Conservation (phyloP, 805 yeast genomes). For the Schwanniomyces pseudopolymorphus region DNA sequence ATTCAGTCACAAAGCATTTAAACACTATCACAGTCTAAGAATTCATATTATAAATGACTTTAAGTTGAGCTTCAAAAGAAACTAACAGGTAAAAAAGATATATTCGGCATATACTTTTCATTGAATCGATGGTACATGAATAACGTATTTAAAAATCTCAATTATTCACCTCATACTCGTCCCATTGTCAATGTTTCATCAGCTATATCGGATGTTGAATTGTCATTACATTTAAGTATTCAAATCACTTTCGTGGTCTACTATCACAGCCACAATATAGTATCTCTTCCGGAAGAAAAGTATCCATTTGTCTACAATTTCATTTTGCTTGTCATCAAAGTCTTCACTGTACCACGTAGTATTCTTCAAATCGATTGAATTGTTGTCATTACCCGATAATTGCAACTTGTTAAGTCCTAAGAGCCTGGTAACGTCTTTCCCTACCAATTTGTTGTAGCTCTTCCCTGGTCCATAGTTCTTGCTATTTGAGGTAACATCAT, state of each 20-base stretch:
- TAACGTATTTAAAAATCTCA: too few species aligned
- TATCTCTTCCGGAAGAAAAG: constrained; percentile 54
- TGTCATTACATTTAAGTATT: neutral
- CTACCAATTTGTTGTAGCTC: constrained; percentile 70
- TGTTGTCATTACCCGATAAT: constrained; percentile 13
- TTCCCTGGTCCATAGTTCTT: constrained; percentile 77
- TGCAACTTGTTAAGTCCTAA: constrained; percentile 59
- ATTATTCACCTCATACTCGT: too few species aligned
- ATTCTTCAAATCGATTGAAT: constrained; percentile 5
- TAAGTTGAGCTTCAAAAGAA: too few species aligned
- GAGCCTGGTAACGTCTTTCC: constrained; percentile 75
- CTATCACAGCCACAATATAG: constrained; percentile 36
- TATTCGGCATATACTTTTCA: too few species aligned
- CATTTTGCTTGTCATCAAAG: constrained; percentile 58
- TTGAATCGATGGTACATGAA: too few species aligned
- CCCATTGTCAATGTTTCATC: too few species aligned
- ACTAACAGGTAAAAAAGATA: too few species aligned
- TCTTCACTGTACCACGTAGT: constrained; percentile 49
- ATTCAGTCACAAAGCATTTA: too few species aligned
- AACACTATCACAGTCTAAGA: too few species aligned
- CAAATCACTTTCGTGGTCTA: constrained; percentile 20
- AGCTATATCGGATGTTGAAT: too few species aligned
- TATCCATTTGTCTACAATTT: constrained; percentile 73
- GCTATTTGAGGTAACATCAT: constrained; percentile 69
- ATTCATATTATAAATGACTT: too few species aligned